A percentile compares a stretch with the other conserved stretches of the same genome.
Conservation (phyloP, 495 filamentous ascomycete genomes). For the Aspergillus biplanus region DNA sequence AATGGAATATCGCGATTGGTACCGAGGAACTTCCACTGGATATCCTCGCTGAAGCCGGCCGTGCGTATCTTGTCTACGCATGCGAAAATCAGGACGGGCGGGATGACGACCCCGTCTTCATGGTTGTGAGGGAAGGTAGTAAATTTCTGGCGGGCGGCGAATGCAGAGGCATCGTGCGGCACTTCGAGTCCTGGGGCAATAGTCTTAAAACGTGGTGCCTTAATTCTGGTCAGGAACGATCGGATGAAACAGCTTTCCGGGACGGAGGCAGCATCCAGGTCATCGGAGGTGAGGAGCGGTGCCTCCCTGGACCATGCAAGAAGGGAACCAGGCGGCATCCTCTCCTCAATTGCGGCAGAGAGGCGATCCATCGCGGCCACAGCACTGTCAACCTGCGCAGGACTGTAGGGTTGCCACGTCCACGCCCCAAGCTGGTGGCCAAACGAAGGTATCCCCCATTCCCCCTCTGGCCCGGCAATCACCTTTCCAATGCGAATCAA, state of each 20-base stretch:
- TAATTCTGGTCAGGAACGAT: not conserved
- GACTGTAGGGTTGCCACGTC: not conserved
- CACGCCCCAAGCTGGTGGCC: slow-evolving; percentile 3
- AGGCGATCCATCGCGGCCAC: not conserved
- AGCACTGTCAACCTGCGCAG: slow-evolving; percentile 1
- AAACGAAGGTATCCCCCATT: not conserved
- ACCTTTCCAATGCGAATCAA: slow-evolving; percentile 1
- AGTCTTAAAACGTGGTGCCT: not conserved
- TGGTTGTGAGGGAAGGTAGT: not conserved
- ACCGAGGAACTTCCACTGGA: slow-evolving; percentile 5
- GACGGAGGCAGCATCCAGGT: not conserved
- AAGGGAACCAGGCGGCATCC: not conserved
- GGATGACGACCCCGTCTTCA: not conserved
- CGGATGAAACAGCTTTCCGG: slow-evolving; percentile 3
- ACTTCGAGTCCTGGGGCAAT: not conserved
- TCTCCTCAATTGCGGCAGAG: not conserved
- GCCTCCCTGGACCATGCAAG: not conserved
- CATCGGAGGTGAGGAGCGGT: not conserved
- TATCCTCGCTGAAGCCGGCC: slow-evolving; percentile 1
- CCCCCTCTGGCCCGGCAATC: not conserved
- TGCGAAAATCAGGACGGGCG: not conserved
- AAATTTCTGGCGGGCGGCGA: slow-evolving; percentile 3
- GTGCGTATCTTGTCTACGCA: not conserved
- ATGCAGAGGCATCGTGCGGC: not conserved
- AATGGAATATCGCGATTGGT: not conserved